Evolutionary conservation across 139 green algal species (phyloP).

Genomic region (Desmodesmus armatus): DNA sequence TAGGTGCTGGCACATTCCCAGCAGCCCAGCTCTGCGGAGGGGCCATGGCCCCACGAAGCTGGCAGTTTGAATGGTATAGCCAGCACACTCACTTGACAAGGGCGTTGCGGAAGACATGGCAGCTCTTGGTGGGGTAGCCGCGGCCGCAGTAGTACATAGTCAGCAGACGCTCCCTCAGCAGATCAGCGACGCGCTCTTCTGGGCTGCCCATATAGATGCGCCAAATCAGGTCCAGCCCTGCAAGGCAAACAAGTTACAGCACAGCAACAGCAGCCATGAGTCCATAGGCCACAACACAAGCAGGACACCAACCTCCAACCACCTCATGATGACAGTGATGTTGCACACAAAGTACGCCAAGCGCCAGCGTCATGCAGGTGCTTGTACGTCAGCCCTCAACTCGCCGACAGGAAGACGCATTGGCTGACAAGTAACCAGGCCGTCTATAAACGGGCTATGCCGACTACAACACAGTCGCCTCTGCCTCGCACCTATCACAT

Average conservation of each 20-base stretch:
- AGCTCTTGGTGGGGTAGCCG: neutral
- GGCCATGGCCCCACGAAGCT: too few relatives aligned
- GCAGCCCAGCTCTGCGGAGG: neutral
- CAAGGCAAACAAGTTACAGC: neutral
- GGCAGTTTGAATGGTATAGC: too few relatives aligned
- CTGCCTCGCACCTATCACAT: too few relatives aligned
- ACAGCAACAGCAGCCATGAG: neutral
- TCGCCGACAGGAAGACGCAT: too few relatives aligned
- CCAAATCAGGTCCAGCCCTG: conserved; percentile 66
- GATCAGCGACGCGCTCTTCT: conserved; percentile 15
- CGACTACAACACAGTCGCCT: too few relatives aligned
- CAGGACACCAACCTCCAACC: neutral
- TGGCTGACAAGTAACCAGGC: too few relatives aligned
- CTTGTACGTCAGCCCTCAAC: too few relatives aligned
- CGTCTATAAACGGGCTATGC: too few relatives aligned
- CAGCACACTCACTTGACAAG: conserved; percentile 14
- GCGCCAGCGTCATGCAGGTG: too few relatives aligned
- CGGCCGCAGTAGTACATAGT: conserved; percentile 20
- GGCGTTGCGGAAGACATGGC: neutral
- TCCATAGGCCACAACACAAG: neutral
- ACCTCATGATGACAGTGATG: too few relatives aligned
- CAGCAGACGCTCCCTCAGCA: conserved; percentile 3
- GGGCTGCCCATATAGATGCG: conserved; percentile 56
- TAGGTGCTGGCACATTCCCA: neutral
- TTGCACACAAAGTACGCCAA: too few relatives aligned